Evolutionary conservation across 305 asterid genomes (phyloP).

Genomic region (Fraxinus platypoda): DNA sequence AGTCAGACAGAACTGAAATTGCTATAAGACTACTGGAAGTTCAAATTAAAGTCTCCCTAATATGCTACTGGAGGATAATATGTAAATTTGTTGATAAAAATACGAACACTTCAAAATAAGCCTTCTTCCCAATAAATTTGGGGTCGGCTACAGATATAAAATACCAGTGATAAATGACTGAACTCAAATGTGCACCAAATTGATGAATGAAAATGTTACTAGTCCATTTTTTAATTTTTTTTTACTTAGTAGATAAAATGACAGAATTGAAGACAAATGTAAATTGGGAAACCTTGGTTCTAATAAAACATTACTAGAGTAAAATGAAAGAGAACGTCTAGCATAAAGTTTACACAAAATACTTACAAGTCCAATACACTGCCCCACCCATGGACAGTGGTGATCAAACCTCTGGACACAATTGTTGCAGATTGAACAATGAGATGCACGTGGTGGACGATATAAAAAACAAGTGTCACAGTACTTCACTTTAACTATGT

Average conservation of each 20-base stretch:
- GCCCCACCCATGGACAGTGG: slow-evolving; percentile 99
- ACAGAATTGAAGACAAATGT: neutral
- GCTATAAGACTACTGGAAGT: neutral
- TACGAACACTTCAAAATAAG: neutral
- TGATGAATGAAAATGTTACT: neutral
- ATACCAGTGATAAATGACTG: neutral
- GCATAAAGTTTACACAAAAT: neutral
- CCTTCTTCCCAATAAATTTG: neutral
- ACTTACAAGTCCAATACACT: slow-evolving; percentile 88
- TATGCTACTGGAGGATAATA: neutral
- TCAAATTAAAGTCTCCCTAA: neutral
- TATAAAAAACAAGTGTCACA: slow-evolving; percentile 86
- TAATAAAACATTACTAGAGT: neutral
- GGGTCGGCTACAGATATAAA: neutral
- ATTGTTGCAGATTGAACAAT: slow-evolving; percentile 95
- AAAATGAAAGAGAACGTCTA: neutral
- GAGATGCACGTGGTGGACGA: slow-evolving; percentile 96
- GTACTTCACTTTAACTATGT: slow-evolving; percentile 65
- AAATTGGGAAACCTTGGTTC: neutral
- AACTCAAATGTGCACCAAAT: neutral
- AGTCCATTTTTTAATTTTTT: neutral
- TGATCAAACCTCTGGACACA: slow-evolving; percentile 97
- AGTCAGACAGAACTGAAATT: neutral
- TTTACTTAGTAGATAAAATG: neutral
- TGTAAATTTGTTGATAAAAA: neutral